These are phyloP conservation scores for Ustilago tritici DNA, from an alignment of 1,284 basidiomycete species.

Conservation along the genomic window DNA sequence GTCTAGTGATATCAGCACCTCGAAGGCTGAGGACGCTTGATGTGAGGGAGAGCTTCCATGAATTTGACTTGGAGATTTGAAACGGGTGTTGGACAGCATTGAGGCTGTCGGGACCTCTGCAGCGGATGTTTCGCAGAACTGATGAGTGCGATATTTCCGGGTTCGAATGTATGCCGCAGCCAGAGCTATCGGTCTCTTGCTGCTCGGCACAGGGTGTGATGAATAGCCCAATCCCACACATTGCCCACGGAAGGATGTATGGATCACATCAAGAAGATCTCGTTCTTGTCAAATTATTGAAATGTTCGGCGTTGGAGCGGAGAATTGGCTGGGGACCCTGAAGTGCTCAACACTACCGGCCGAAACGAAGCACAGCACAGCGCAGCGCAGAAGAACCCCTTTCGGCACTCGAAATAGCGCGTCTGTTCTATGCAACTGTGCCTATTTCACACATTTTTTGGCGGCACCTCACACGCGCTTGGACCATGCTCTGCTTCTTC, in stretches of 20 bases:
- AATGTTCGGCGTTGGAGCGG: conserved; percentile 21
- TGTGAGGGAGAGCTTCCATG: conserved; percentile 30
- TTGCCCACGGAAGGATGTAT: neutral
- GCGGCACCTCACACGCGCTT: conserved; percentile 7
- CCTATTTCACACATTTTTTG: conserved; percentile 8
- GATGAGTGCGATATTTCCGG: conserved; percentile 8
- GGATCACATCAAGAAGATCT: neutral
- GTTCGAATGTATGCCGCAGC: neutral
- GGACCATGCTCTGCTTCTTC: neutral
- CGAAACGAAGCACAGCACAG: conserved; percentile 1
- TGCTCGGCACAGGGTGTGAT: conserved; percentile 13
- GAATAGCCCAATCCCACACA: conserved; percentile 44
- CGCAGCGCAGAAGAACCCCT: neutral
- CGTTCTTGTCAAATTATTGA: conserved; percentile 3
- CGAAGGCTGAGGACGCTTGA: conserved; percentile 62
- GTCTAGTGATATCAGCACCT: conserved; percentile 45
- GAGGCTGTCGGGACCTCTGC: conserved; percentile 27
- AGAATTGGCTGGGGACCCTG: conserved; percentile 15
- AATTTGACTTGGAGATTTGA: neutral
- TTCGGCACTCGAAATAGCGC: conserved; percentile 2
- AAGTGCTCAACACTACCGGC: conserved; percentile 10
- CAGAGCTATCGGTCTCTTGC: neutral
- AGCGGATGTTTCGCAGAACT: conserved; percentile 24
- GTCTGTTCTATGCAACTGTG: conserved; percentile 5
- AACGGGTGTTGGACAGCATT: conserved; percentile 21